Conservation (phyloP, 129 eudicot genomes). For the Chrysanthemum seticuspe region DNA sequence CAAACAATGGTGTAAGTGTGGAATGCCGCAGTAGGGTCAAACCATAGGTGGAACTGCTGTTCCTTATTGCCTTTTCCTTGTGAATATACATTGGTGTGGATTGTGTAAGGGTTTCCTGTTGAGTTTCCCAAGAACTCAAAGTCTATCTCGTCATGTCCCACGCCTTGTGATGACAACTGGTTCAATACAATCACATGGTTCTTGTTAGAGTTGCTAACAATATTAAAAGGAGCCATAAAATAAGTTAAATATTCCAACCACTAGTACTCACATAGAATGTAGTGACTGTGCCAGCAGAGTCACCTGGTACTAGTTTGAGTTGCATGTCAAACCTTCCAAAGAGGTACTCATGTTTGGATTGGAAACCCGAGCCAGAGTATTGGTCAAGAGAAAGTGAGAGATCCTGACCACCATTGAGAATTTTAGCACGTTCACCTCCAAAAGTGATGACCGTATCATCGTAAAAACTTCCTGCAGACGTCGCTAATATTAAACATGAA, state of each 20-base stretch:
- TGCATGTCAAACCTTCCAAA: too few species aligned
- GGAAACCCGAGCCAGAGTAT: too few species aligned
- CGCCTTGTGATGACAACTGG: neutral
- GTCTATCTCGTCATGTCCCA: neutral
- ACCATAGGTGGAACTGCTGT: constrained; percentile 13
- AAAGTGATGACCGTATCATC: too few species aligned
- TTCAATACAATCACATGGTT: neutral
- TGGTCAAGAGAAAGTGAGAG: too few species aligned
- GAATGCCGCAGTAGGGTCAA: constrained; percentile 12
- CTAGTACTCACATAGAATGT: neutral
- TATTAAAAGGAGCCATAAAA: neutral
- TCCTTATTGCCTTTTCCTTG: neutral
- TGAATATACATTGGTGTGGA: neutral
- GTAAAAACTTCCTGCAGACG: too few species aligned
- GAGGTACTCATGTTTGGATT: too few species aligned
- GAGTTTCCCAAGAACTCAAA: constrained; percentile 11
- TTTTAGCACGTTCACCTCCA: too few species aligned
- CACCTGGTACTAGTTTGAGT: too few species aligned
- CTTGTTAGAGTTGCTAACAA: neutral
- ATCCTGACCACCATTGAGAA: too few species aligned
- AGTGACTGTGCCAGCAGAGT: too few species aligned
- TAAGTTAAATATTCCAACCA: neutral
- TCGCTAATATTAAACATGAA: too few species aligned
- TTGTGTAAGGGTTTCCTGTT: neutral
- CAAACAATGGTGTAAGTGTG: constrained; percentile 5